Evolutionary conservation across 345 rosid species (phyloP).

Genomic region (Rubroshorea leprosula): DNA sequence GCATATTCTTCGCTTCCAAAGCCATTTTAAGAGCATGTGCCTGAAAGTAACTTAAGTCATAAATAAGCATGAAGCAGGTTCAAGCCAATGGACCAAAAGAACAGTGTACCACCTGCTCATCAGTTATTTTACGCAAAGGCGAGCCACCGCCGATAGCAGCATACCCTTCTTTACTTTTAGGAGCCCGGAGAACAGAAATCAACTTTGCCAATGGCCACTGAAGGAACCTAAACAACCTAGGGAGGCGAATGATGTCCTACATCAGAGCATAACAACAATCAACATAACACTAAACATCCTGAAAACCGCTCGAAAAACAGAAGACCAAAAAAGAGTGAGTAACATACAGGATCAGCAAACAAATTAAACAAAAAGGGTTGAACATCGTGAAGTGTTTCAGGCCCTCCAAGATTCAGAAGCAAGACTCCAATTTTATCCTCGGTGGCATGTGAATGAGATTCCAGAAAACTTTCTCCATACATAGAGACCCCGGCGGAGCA

Average conservation of each 20-base stretch:
- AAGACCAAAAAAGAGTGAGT: neutral
- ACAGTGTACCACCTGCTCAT: slow-evolving; percentile 50
- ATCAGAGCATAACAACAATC: slow-evolving; percentile 2
- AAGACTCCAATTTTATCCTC: slow-evolving; percentile 79
- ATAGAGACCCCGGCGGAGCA: slow-evolving; percentile 6
- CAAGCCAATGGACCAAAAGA: no score
- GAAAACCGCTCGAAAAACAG: neutral
- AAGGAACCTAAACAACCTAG: slow-evolving; percentile 77
- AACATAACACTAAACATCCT: neutral
- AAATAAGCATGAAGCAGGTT: neutral
- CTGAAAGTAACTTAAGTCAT: slow-evolving; percentile 28
- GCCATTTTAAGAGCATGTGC: slow-evolving; percentile 65
- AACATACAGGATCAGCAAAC: slow-evolving; percentile 86
- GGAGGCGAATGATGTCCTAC: slow-evolving; percentile 89
- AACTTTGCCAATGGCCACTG: slow-evolving; percentile 72
- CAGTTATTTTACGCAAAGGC: slow-evolving; percentile 77
- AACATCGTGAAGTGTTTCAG: slow-evolving; percentile 78
- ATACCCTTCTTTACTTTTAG: slow-evolving; percentile 92
- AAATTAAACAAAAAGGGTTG: slow-evolving; percentile 80
- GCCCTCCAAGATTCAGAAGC: slow-evolving; percentile 90
- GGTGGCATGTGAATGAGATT: slow-evolving; percentile 4
- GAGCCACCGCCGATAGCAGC: slow-evolving; percentile 96
- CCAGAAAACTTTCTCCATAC: slow-evolving; percentile 1
- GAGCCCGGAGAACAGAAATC: slow-evolving; percentile 83
- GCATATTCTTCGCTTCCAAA: slow-evolving; percentile 53